These are phyloP conservation scores for Polyporus tsugae DNA, from an alignment of 1,284 basidiomycete species.

Conservation along the genomic window DNA sequence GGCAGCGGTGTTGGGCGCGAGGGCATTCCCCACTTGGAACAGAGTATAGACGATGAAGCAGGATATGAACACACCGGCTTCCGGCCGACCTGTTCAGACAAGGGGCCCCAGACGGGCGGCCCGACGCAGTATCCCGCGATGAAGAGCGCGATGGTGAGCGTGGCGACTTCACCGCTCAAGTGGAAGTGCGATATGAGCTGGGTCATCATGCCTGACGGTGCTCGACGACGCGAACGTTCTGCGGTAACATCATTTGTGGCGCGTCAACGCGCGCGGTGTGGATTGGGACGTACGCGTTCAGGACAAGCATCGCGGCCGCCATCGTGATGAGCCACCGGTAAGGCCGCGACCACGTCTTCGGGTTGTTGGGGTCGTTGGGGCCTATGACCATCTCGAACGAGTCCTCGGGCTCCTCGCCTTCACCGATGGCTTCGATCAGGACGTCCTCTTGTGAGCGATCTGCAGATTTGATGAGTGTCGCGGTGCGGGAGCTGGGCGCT, in stretches of 20 bases:
- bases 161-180: conserved; percentile 59
- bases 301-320: conserved; percentile 66
- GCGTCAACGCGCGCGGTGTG: conserved; percentile 18
- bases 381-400: conserved; percentile 50
- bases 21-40: conserved; percentile 43
- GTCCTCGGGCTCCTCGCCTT: conserved; percentile 43
- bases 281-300: conserved; percentile 63
- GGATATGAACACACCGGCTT: conserved; percentile 71
- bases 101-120: conserved; percentile 71
- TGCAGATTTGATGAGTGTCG: conserved; percentile 6
- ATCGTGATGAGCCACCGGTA: conserved; percentile 74
- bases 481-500: conserved; percentile 4
- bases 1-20: conserved; percentile 41
- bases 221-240: conserved; percentile 72
- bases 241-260: not conserved
- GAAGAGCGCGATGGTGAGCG: conserved; percentile 51
- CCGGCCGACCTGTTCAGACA: conserved; percentile 66
- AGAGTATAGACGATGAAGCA: conserved; percentile 40
- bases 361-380: conserved; percentile 50
- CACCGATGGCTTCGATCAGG: conserved; percentile 39
- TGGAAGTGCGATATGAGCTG: conserved; percentile 59
- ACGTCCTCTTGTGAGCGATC: conserved; percentile 33
- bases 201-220: conserved; percentile 56
- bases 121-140: conserved; percentile 58
- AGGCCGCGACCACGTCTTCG: conserved; percentile 65